Conservation (phyloP, 2,329 filamentous ascomycete genomes). For the Alternaria triticimaculans region DNA sequence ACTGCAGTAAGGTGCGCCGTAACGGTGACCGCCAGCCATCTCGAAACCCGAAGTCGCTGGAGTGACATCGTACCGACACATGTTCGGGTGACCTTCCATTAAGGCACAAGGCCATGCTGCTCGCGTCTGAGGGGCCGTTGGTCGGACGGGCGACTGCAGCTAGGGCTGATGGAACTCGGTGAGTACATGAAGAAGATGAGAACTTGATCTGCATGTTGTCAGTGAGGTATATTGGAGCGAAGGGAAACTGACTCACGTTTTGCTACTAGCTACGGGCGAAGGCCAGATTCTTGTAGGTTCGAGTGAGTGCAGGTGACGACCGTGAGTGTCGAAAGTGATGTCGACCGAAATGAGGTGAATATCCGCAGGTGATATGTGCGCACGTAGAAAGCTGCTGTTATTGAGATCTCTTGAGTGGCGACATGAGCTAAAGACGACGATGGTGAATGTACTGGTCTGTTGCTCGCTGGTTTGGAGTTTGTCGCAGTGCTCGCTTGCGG, state of each 20-base stretch:
- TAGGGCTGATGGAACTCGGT: conserved; percentile 16
- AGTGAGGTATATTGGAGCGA: not conserved
- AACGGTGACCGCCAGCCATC: not conserved
- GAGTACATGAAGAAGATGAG: conserved; percentile 3
- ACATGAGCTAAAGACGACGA: not conserved
- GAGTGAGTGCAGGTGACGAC: not conserved
- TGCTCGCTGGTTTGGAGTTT: not conserved
- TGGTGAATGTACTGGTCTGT: not conserved
- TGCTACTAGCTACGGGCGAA: not conserved
- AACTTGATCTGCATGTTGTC: not conserved
- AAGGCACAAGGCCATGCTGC: conserved; percentile 16
- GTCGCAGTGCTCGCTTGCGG: not conserved
- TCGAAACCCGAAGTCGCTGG: conserved; percentile 12
- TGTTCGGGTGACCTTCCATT: conserved; percentile 17
- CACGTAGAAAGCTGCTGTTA: not conserved
- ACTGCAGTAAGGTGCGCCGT: conserved; percentile 11
- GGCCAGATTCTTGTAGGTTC: not conserved
- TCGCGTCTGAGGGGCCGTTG: conserved; percentile 9
- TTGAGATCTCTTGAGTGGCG: no score
- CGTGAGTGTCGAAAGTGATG: not conserved
- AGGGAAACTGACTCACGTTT: not conserved
- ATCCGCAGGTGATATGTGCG: not conserved
- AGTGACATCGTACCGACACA: conserved; percentile 17
- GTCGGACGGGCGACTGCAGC: conserved; percentile 14
- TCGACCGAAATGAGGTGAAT: not conserved